These are phyloP conservation scores for Cichorium intybus DNA, from an alignment of 140 eudicot species.

Conservation along the genomic window DNA sequence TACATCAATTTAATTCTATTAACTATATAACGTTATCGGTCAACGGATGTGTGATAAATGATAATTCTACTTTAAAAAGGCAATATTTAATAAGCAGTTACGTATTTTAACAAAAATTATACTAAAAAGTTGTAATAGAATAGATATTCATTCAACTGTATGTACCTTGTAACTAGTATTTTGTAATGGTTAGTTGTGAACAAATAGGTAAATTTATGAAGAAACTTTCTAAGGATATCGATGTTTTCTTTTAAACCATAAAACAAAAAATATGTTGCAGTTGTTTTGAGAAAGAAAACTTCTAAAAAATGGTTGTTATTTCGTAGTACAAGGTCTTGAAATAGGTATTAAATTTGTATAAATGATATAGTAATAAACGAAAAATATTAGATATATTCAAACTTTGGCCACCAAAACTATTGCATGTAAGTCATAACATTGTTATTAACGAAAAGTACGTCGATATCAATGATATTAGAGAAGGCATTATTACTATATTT, in stretches of 20 bases:
- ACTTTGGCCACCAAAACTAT: slow-evolving; percentile 9
- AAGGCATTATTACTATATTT: background rate
- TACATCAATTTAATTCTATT: too few species aligned
- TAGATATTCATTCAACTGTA: too few species aligned
- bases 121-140: too few species aligned
- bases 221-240: background rate
- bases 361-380: background rate
- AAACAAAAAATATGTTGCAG: too few species aligned
- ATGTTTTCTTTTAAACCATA: background rate
- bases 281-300: too few species aligned
- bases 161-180: too few species aligned
- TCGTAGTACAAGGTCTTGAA: background rate
- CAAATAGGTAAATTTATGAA: background rate
- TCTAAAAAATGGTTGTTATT: too few species aligned
- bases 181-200: background rate
- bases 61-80: too few species aligned
- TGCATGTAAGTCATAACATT: background rate
- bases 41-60: too few species aligned
- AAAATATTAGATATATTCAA: background rate
- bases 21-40: too few species aligned
- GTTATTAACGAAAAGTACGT: slow-evolving; percentile 6
- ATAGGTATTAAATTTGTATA: background rate
- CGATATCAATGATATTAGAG: slow-evolving; percentile 1
- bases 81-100: too few species aligned
- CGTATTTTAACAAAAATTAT: too few species aligned